Evolutionary conservation across 805 yeast genomes (phyloP), one percentile per base, ranked within the genome.

Genomic region (Metschnikowia matae): DNA sequence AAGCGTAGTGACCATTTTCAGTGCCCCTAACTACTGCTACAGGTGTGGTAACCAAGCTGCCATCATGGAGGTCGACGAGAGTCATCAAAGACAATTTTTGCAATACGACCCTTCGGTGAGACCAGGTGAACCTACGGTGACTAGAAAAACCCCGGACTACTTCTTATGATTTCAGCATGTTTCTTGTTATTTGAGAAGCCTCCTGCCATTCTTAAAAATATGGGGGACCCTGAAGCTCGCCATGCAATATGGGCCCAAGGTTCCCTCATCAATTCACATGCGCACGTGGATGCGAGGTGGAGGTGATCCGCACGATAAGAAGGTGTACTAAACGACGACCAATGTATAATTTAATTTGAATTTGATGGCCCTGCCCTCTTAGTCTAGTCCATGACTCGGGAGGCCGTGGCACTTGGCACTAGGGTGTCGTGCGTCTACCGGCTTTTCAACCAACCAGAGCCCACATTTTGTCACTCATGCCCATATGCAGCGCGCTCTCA

Each of bases 21-120:
- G 89, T 53, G 98, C 98, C 29, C 98, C 98, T 53, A 91, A 91
- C 70, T 91, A 91, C 69, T 91, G 98, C 72, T 91, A 91, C 70
- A 81, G 98, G 73, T 91, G 98, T 75, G 98, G 98, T 62, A 91
- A 91, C 73, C 96, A 89, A 75, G 97, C 97, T 40, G 97, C 97
- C 36, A 89, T 91, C 60, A 91, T 91, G 97, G 97, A 91, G 73
- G 96, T 91, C 54, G 97, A 91, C 68, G 97, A 91, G 69, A 86
- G 84, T 66, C 92, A 89, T 70, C 84, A 87, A 68, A 85, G 88
- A 80, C 95, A 85, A 67, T 89, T 90, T 68, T 74, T 92, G 70
- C 97, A 92, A 71, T 92, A 92, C 70, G 98, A 92, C 67, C 98
- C 98, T 45, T 84, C 91, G 48, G 90, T 94, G 53, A 84, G 99